These are phyloP conservation scores for Apiospora arundinis DNA, from an alignment of 2,329 filamentous ascomycete genomes.

Conservation along the genomic window DNA sequence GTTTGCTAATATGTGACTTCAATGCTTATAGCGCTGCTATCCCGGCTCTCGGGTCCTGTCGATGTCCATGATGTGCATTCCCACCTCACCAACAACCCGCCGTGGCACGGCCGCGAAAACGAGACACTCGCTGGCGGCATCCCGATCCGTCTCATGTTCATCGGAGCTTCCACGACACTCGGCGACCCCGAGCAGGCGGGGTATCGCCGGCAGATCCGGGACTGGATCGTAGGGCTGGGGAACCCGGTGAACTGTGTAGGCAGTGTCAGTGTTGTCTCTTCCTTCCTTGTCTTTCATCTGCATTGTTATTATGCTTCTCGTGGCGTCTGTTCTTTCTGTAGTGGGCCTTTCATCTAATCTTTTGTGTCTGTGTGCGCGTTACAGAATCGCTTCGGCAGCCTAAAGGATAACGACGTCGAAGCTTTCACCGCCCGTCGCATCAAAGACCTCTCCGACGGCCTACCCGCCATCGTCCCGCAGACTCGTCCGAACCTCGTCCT, in stretches of 20 bases:
- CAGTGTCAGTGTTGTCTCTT: slow-evolving; percentile 24
- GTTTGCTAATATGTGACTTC: neutral
- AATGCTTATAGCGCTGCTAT: neutral
- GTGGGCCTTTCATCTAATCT: neutral
- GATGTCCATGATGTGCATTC: slow-evolving; percentile 1
- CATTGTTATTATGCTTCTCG: neutral
- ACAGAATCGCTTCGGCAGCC: slow-evolving; percentile 32
- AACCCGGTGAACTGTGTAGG: slow-evolving; percentile 33
- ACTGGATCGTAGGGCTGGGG: slow-evolving; percentile 31
- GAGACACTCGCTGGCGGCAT: slow-evolving; percentile 27
- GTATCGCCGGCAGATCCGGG: slow-evolving; percentile 30
- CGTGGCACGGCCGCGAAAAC: neutral
- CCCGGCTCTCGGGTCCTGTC: neutral
- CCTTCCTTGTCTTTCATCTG: neutral
- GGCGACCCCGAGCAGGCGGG: slow-evolving; percentile 28
- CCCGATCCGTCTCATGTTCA: slow-evolving; percentile 33
- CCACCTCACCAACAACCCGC: neutral
- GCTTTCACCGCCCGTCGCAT: slow-evolving; percentile 36
- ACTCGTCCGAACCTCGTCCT: slow-evolving; percentile 38
- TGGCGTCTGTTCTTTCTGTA: neutral
- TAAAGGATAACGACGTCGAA: slow-evolving; percentile 40
- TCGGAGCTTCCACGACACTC: slow-evolving; percentile 32
- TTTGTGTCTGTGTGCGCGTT: neutral
- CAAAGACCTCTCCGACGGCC: slow-evolving; percentile 34
- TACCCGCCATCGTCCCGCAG: slow-evolving; percentile 33